Evolutionary conservation across 2,329 filamentous ascomycete genomes (phyloP).

Genomic region (Cercospora sesami): DNA sequence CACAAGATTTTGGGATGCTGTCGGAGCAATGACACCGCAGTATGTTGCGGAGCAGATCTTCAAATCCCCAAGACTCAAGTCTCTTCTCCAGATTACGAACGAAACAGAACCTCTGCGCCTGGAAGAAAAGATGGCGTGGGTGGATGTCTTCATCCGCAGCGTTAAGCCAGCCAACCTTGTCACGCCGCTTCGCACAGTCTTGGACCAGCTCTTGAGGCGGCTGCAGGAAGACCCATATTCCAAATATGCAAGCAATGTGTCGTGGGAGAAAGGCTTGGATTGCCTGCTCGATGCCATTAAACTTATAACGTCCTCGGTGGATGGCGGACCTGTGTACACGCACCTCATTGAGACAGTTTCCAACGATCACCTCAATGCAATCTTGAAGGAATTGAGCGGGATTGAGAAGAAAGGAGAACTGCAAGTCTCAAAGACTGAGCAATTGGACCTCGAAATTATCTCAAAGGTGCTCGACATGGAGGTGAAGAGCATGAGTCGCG

Average conservation of each 20-base stretch:
- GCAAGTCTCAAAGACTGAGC: conserved; percentile 38
- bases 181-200: conserved; percentile 76
- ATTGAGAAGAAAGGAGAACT: conserved; percentile 37
- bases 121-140: conserved; percentile 70
- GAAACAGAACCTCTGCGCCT: conserved; percentile 54
- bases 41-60: conserved; percentile 84
- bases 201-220: conserved; percentile 70
- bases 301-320: conserved; percentile 24
- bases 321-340: conserved; percentile 34
- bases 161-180: conserved; percentile 73
- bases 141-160: conserved; percentile 73
- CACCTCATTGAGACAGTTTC: conserved; percentile 36
- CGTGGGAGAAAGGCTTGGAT: conserved; percentile 61
- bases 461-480: conserved; percentile 68
- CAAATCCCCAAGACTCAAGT: conserved; percentile 65
- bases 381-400: conserved; percentile 35
- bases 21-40: conserved; percentile 76
- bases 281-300: conserved; percentile 30
- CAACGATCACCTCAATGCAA: conserved; percentile 32
- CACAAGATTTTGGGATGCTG: conserved; percentile 82
- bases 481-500: conserved; percentile 66
- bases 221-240: conserved; percentile 59
- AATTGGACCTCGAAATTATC: conserved; percentile 64
- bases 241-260: conserved; percentile 59
- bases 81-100: conserved; percentile 58